Percentiles rank a stretch among this genome's conserved stretches.
Evolutionary conservation across 495 filamentous ascomycete genomes (phyloP).

Genomic region (Tuber indicum): DNA sequence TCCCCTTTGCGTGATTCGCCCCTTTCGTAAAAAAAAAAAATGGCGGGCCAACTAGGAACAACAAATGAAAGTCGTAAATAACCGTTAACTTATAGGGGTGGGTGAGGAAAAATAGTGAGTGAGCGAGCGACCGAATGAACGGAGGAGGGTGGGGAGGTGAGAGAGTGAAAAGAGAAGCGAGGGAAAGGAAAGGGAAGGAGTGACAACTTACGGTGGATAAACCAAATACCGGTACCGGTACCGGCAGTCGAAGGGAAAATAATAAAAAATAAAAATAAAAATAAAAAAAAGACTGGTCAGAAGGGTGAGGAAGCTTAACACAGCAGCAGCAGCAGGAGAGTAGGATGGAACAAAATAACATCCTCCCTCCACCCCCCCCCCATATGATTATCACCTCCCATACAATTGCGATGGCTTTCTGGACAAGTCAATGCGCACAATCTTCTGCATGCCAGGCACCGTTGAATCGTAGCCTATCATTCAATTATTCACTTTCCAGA

Average conservation of each 20-base stretch:
- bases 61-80: conserved; percentile 3
- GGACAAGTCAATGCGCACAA: not conserved
- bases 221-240: not conserved
- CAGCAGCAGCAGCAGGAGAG: not conserved
- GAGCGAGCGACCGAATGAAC: conserved; percentile 17
- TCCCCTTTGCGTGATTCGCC: not conserved
- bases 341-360: not conserved
- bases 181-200: not conserved
- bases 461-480: not conserved
- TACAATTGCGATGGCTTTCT: not conserved
- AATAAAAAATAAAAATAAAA: too few species aligned
- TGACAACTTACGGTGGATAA: not conserved
- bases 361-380: not conserved
- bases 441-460: not conserved
- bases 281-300: not conserved
- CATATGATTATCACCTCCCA: not conserved
- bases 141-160: conserved; percentile 9
- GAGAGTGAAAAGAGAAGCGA: not conserved
- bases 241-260: not conserved
- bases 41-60: not conserved
- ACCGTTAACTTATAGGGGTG: conserved; percentile 3
- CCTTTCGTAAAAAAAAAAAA: not conserved
- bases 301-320: not conserved
- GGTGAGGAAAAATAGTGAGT: conserved; percentile 13
- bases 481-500: conserved; percentile 3